phyloP scores from a whole-genome alignment of 2,329 filamentous ascomycete species.

The Domatiomyces catenatus region DNA sequence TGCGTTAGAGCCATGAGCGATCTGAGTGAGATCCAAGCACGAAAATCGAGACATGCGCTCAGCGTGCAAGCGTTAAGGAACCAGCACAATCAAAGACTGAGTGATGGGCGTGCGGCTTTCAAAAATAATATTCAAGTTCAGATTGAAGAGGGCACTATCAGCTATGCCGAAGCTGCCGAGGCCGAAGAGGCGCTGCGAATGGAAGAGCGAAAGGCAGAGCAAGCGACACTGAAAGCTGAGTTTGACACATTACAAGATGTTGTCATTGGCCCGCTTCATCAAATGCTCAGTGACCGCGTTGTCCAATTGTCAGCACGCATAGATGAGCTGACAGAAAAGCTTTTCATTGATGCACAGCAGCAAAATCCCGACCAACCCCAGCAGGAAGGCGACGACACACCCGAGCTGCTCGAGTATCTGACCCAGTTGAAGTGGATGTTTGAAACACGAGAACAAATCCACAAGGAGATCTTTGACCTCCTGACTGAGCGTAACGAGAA shows the following conservation, averaged over 20 bases:
- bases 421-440: constrained; percentile 96
- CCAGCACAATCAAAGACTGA: constrained; percentile 35
- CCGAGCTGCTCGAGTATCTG: constrained; percentile 83
- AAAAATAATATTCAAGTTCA: constrained; percentile 62
- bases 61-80: constrained; percentile 41
- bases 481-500: constrained; percentile 72
- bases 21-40: constrained; percentile 53
- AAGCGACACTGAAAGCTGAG: constrained; percentile 59
- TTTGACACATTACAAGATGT: constrained; percentile 73
- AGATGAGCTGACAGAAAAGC: constrained; percentile 52
- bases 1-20: constrained; percentile 60
- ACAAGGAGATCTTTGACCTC: constrained; percentile 72
- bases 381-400: constrained; percentile 88
- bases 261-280: constrained; percentile 72
- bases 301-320: constrained; percentile 61
- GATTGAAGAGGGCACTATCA: constrained; percentile 61
- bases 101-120: constrained; percentile 50
- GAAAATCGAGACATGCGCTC: constrained; percentile 38
- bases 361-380: constrained; percentile 68
- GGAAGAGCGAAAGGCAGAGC: constrained; percentile 54
- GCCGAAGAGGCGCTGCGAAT: constrained; percentile 61
- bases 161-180: constrained; percentile 66
- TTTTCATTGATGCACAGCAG: constrained; percentile 56
- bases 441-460: constrained; percentile 74
- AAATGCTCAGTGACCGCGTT: constrained; percentile 62